Conservation (phyloP, 2,329 filamentous ascomycete genomes). For the Epichloe scottii region DNA sequence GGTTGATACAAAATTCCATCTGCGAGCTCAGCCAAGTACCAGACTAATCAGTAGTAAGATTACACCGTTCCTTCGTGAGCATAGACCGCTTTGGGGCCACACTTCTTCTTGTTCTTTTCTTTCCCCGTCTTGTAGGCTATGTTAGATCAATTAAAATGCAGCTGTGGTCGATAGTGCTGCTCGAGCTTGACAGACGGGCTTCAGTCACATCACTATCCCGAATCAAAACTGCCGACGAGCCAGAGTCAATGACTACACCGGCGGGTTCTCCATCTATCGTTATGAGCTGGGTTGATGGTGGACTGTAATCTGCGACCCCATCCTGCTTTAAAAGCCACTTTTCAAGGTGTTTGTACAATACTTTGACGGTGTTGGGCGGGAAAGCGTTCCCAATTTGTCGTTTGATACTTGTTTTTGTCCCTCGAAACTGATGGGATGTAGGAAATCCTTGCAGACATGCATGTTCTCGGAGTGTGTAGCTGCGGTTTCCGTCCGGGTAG, state of each 20-base stretch:
- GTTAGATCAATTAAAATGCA: background rate
- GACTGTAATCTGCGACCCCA: constrained; percentile 15
- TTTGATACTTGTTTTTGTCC: constrained; percentile 28
- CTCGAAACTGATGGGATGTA: constrained; percentile 41
- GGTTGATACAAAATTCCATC: background rate
- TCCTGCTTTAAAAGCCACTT: constrained; percentile 33
- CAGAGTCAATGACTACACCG: constrained; percentile 9
- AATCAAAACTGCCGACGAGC: background rate
- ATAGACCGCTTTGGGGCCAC: background rate
- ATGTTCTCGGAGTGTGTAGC: constrained; percentile 55
- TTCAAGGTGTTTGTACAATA: constrained; percentile 36
- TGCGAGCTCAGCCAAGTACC: background rate
- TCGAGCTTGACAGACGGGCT: background rate
- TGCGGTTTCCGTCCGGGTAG: constrained; percentile 50
- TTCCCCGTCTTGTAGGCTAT: background rate
- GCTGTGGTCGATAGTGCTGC: background rate
- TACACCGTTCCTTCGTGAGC: background rate
- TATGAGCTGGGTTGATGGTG: constrained; percentile 11
- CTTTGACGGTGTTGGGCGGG: constrained; percentile 44
- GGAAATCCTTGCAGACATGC: constrained; percentile 63
- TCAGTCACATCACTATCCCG: background rate
- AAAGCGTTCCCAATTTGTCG: constrained; percentile 73
- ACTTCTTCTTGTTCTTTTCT: background rate
- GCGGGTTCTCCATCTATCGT: constrained; percentile 10
- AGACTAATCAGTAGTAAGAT: background rate